phyloP scores from a whole-genome alignment of 805 yeast species.

The Pichia deserticola region DNA sequence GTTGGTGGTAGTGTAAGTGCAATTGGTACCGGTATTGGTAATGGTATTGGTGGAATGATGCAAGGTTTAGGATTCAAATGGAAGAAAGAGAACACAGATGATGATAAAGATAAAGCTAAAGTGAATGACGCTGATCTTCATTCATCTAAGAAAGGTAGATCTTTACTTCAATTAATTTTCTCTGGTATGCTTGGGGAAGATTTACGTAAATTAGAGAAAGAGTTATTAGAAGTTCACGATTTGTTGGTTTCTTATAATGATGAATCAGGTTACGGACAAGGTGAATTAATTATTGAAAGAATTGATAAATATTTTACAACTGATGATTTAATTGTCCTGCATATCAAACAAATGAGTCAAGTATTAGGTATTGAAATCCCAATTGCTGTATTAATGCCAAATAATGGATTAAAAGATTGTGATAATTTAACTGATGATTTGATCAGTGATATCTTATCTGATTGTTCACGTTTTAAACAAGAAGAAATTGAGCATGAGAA shows the following conservation, averaged over 20 bases:
- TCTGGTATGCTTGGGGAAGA: conserved; percentile 71
- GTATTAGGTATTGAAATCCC: conserved; percentile 9
- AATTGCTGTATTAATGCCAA: conserved; percentile 9
- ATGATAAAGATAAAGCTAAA: background rate
- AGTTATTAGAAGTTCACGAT: conserved; percentile 19
- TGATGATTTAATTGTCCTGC: conserved; percentile 21
- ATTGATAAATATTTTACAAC: conserved; percentile 25
- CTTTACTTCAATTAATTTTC: conserved; percentile 68
- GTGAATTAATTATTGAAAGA: conserved; percentile 13
- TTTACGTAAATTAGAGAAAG: conserved; percentile 51
- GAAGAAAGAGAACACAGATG: background rate
- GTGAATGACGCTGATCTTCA: background rate
- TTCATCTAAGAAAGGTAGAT: conserved; percentile 26
- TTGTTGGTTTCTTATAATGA: background rate
- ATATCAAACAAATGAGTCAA: conserved; percentile 26
- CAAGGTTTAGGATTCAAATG: conserved; percentile 7
- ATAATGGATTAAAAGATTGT: conserved; percentile 7
- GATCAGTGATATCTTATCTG: conserved; percentile 3
- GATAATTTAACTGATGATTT: background rate
- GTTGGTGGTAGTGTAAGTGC: conserved; percentile 2
- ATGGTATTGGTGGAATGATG: conserved; percentile 8
- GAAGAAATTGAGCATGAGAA: conserved; percentile 5
- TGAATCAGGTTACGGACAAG: background rate
- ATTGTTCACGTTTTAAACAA: conserved; percentile 11
- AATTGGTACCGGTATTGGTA: conserved; percentile 6